Evolutionary conservation across 345 rosid species (phyloP), one percentile per base, ranked within the genome.

Genomic region (Kandelia obovata): DNA sequence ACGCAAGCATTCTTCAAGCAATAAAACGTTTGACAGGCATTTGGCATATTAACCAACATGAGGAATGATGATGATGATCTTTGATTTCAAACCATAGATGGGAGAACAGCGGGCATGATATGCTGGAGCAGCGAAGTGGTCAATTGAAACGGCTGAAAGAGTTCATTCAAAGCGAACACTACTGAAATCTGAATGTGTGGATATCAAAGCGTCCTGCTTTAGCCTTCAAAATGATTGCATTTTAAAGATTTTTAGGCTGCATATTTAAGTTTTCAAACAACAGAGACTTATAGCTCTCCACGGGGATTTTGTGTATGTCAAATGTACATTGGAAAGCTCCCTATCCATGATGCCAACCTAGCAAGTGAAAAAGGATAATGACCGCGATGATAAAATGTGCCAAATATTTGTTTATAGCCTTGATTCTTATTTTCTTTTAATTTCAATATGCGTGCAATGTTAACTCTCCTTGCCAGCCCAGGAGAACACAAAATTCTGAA

Each of bases 11-110:
- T 70, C 80, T 86, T 31, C 80, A 79, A 68, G 96, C 97, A 70
- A 91, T 91, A 97, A 86, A 86, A 73, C 90, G 91, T 28, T 89
- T 91, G 96, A 89, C 97, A 80, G 97, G 98, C 87, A 73, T 55
- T 43, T 39, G 13, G 31, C 53, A 16, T 10, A 27, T n/a, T 3
- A 34, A 53, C 21, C 58, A 8, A 4, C 13, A 25, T 16, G 10
- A 27, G 58, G 6, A 53, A 4, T 2, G 1, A 5, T 46, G 13
- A 34, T 46, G 23, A 61, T 26, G 69, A 58, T 58, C 37, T 15
- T 30, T 39, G 52, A 58, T 65, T 43, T 52, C 10, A 91, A 97
- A 86, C 17, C 70, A 91, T 76, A 52, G 89, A 91, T 16, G 90
- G 88, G 49, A 94, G 82, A 78, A 83, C 89, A 64, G 88, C 84